Conservation (phyloP, 2,329 filamentous ascomycete species). For the Pseudopyricularia javanii region DNA sequence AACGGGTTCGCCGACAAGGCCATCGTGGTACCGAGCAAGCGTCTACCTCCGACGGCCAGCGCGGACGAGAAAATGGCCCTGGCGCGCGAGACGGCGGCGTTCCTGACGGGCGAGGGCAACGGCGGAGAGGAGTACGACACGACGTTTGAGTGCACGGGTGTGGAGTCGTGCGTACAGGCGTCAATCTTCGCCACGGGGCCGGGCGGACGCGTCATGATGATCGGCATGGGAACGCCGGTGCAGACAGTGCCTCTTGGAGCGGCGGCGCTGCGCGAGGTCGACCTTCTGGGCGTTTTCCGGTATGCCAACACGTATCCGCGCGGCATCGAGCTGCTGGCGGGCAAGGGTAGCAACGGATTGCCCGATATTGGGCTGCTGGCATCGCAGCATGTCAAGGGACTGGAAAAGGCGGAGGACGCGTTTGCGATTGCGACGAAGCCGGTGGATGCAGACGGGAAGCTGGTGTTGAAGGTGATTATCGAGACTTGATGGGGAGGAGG, state of each 20-base stretch:
- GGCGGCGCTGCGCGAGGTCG: conserved; percentile 34
- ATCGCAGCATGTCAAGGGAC: conserved; percentile 57
- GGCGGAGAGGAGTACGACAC: conserved; percentile 15
- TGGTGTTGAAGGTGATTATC: conserved; percentile 65
- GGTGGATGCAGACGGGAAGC: conserved; percentile 54
- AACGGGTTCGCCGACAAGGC: conserved; percentile 16
- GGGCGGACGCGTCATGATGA: conserved; percentile 40
- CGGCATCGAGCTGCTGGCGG: conserved; percentile 25
- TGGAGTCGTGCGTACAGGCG: conserved; percentile 63
- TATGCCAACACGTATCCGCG: conserved; percentile 23
- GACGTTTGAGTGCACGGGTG: conserved; percentile 58
- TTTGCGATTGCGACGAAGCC: conserved; percentile 63
- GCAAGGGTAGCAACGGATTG: conserved; percentile 25
- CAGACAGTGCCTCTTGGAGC: conserved; percentile 41
- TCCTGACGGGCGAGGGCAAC: background rate
- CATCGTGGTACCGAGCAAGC: conserved; percentile 9
- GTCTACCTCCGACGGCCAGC: background rate
- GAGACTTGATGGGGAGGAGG: conserved; percentile 19
- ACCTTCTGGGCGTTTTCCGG: conserved; percentile 40
- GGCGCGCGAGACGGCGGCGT: conserved; percentile 25
- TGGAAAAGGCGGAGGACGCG: conserved; percentile 50
- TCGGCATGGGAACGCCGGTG: conserved; percentile 47
- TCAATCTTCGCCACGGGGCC: conserved; percentile 51
- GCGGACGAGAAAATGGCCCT: conserved; percentile 6
- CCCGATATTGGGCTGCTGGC: conserved; percentile 57